phyloP scores from a whole-genome alignment of 139 green algal species.

The Haematococcus lacustris region DNA sequence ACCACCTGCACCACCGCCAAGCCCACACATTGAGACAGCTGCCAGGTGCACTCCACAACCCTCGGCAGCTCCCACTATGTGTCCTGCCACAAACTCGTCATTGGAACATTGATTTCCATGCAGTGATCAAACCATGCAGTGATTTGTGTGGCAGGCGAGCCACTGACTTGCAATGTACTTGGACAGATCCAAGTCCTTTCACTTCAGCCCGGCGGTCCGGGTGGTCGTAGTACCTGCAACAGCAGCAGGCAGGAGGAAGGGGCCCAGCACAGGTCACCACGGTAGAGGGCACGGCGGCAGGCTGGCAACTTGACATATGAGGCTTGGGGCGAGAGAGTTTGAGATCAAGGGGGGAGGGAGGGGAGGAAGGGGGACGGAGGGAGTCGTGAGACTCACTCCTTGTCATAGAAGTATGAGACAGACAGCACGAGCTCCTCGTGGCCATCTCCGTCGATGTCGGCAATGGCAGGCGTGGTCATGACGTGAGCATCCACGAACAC shows the following conservation, averaged over 20 bases:
- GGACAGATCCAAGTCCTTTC: conserved; percentile 21
- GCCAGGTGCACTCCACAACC: too few relatives aligned
- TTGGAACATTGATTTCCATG: too few relatives aligned
- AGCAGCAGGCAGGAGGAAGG: too few relatives aligned
- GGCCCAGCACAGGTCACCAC: background rate
- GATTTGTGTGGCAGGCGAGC: too few relatives aligned
- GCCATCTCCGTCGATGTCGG: conserved; percentile 89
- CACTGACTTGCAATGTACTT: conserved; percentile 42
- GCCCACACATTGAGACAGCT: background rate
- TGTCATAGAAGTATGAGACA: conserved; percentile 88
- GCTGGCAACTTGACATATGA: too few relatives aligned
- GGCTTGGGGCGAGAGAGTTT: too few relatives aligned
- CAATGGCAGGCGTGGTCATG: conserved; percentile 79
- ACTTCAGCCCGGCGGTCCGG: conserved; percentile 49
- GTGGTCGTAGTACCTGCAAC: conserved; percentile 73
- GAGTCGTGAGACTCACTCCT: conserved; percentile 35
- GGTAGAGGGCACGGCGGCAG: too few relatives aligned
- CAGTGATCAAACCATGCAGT: too few relatives aligned
- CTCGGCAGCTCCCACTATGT: too few relatives aligned
- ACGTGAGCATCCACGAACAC: conserved; percentile 87
- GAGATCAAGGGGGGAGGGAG: too few relatives aligned
- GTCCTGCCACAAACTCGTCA: too few relatives aligned
- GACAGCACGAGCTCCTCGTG: conserved; percentile 84
- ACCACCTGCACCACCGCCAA: conserved; percentile 47
- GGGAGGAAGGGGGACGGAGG: too few relatives aligned